phyloP scores from a whole-genome alignment of 352 stramenopile species.

The Pythium utonaiense region DNA sequence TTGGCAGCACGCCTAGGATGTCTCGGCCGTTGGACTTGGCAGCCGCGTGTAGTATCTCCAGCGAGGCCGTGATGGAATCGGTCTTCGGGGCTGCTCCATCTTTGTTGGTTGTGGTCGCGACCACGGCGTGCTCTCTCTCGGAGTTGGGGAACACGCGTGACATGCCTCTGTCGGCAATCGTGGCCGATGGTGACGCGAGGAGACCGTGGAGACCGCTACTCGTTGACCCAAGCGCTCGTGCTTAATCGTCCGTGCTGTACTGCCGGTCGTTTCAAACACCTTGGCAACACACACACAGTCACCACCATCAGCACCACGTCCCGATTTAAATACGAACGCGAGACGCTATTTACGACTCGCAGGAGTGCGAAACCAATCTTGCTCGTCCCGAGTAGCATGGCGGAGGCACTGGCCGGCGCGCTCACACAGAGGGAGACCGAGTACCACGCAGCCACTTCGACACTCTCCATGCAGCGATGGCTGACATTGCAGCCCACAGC shows the following conservation, averaged over 20 bases:
- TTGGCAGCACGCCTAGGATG: conserved; percentile 6
- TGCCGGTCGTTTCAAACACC: neutral
- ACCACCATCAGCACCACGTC: too few species aligned
- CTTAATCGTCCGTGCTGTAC: too few species aligned
- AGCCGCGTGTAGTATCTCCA: conserved; percentile 16
- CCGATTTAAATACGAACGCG: neutral
- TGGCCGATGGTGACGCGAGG: neutral
- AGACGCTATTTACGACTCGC: neutral
- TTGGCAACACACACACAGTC: too few species aligned
- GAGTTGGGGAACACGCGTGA: conserved; percentile 14
- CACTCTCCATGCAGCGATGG: too few species aligned
- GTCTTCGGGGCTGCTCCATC: neutral
- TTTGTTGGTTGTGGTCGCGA: neutral
- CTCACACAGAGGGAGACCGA: too few species aligned
- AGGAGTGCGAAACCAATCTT: neutral
- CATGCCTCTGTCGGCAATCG: neutral
- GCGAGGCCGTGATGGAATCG: neutral
- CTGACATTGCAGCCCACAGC: too few species aligned
- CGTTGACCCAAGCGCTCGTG: too few species aligned
- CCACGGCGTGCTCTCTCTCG: neutral
- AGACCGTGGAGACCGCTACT: too few species aligned
- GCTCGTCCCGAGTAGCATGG: neutral
- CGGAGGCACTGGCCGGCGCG: too few species aligned
- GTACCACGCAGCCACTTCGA: too few species aligned
- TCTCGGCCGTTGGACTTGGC: conserved; percentile 12